Conservation (phyloP, 352 stramenopile genomes). For the Phytophthora chlamydospora region DNA sequence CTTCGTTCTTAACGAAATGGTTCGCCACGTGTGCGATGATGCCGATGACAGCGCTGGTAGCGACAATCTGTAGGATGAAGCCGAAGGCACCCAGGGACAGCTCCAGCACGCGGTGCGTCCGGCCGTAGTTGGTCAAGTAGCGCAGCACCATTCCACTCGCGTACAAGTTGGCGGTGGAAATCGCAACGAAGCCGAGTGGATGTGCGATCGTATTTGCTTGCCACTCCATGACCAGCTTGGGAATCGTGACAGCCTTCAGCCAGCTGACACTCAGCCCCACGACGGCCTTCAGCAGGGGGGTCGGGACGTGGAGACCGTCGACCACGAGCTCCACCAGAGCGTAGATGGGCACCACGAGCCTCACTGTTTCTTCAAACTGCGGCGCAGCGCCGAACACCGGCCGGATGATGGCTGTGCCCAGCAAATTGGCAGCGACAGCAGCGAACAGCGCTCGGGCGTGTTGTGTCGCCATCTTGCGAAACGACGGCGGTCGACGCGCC, state of each 20-base stretch:
- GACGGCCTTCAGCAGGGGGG: slow-evolving; percentile 51
- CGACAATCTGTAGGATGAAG: slow-evolving; percentile 54
- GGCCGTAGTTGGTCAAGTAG: slow-evolving; percentile 58
- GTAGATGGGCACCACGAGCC: slow-evolving; percentile 69
- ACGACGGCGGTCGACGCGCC: slow-evolving; percentile 37
- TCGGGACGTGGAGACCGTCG: slow-evolving; percentile 46
- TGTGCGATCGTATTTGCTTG: slow-evolving; percentile 49
- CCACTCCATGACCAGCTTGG: slow-evolving; percentile 72
- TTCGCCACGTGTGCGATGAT: slow-evolving; percentile 67
- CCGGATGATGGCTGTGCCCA: slow-evolving; percentile 69
- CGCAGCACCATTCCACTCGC: slow-evolving; percentile 65
- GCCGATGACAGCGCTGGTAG: slow-evolving; percentile 47
- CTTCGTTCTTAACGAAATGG: slow-evolving; percentile 53
- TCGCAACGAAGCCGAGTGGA: slow-evolving; percentile 59
- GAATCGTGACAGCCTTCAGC: slow-evolving; percentile 76
- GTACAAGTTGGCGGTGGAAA: slow-evolving; percentile 76
- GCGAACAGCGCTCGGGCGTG: slow-evolving; percentile 58
- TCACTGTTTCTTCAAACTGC: slow-evolving; percentile 63
- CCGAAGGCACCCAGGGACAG: slow-evolving; percentile 44
- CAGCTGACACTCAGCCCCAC: slow-evolving; percentile 69
- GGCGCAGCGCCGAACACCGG: slow-evolving; percentile 59
- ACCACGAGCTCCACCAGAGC: slow-evolving; percentile 48
- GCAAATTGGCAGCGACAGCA: slow-evolving; percentile 64
- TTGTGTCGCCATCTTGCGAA: slow-evolving; percentile 34
- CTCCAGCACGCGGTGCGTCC: slow-evolving; percentile 40